A percentile compares a stretch with the other conserved stretches of the same genome.
phyloP scores from a whole-genome alignment of 2,329 filamentous ascomycete species.

The Cytospora chrysosperma region DNA sequence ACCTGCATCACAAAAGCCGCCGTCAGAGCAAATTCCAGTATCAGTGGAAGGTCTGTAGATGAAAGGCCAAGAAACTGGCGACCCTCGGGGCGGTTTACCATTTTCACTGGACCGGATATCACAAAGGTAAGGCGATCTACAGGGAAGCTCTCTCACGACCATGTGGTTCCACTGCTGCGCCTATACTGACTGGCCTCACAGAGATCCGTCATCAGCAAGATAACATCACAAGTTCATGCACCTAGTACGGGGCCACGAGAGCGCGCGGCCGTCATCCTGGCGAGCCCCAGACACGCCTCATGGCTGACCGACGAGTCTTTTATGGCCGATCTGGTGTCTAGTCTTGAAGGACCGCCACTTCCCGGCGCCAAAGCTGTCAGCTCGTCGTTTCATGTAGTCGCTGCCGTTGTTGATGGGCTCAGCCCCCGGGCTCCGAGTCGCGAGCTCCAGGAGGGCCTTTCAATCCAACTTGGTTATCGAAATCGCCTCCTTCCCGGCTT shows the following conservation, averaged over 20 bases:
- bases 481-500: constrained; percentile 45
- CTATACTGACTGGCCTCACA: not conserved
- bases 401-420: constrained; percentile 57
- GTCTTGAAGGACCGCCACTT: not conserved
- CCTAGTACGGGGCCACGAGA: not conserved
- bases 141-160: not conserved
- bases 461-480: constrained; percentile 47
- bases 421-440: constrained; percentile 36
- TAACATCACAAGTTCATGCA: not conserved
- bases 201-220: constrained; percentile 1
- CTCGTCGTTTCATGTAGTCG: constrained; percentile 44
- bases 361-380: not conserved
- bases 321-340: constrained; percentile 29
- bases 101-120: constrained; percentile 3
- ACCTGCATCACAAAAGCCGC: not conserved
- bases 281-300: constrained; percentile 47
- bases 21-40: constrained; percentile 2
- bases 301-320: constrained; percentile 47
- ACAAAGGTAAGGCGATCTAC: not conserved
- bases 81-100: not conserved
- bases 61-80: not conserved
- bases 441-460: constrained; percentile 45
- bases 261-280: constrained; percentile 49
- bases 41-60: not conserved
- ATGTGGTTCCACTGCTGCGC: not conserved